Percentiles rank a stretch among this genome's conserved stretches.
Conservation (phyloP, 495 filamentous ascomycete genomes). For the Evansstolkia leycettana region DNA sequence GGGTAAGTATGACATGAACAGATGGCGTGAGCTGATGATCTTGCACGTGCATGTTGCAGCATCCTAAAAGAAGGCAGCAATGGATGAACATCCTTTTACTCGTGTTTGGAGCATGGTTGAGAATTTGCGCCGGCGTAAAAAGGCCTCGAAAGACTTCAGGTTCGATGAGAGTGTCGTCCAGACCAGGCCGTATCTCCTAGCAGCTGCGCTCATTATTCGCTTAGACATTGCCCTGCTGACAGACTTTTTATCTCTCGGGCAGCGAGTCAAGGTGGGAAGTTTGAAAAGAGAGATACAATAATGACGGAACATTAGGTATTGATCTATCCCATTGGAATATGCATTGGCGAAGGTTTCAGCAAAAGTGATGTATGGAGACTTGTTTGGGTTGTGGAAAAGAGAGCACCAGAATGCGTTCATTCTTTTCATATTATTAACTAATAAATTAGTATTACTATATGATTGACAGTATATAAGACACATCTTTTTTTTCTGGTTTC, state of each 20-base stretch:
- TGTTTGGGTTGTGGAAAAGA: too few species aligned
- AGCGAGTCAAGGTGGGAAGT: not conserved
- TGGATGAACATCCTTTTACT: constrained; percentile 52
- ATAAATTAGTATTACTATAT: constrained; percentile 4
- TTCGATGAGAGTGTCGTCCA: constrained; percentile 37
- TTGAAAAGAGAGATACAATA: too few species aligned
- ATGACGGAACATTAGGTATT: too few species aligned
- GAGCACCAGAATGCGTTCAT: too few species aligned
- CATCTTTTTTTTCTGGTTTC: not conserved
- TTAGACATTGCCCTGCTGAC: constrained; percentile 45
- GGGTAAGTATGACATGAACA: constrained; percentile 1
- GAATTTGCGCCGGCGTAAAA: constrained; percentile 32
- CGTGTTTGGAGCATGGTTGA: constrained; percentile 45
- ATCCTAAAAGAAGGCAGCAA: constrained; percentile 32
- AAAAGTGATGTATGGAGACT: too few species aligned
- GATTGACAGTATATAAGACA: constrained; percentile 4
- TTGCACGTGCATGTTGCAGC: constrained; percentile 27
- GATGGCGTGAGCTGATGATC: constrained; percentile 27
- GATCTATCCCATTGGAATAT: too few species aligned
- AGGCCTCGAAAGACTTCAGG: constrained; percentile 24
- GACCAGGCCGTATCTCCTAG: constrained; percentile 33
- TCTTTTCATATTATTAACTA: not conserved
- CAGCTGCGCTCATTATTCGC: constrained; percentile 37
- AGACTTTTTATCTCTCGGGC: constrained; percentile 37
- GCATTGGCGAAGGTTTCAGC: too few species aligned